Conservation (phyloP, 106 monocot species). For the Agapanthus africanus region DNA sequence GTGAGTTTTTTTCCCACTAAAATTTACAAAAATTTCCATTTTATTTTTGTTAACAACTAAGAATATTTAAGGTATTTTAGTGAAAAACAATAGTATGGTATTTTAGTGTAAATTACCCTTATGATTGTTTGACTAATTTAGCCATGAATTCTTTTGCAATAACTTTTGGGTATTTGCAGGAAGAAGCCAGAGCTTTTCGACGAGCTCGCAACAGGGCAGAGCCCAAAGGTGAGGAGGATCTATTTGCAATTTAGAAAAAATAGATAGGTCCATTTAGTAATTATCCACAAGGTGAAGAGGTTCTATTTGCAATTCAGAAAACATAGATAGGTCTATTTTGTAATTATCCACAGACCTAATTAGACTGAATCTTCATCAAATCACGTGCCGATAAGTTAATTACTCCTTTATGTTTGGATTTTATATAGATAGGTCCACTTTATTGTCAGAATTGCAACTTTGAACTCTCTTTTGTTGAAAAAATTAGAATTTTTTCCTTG, state of each 20-base stretch:
- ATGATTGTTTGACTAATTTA: conserved; percentile 4
- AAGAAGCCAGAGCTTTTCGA: conserved; percentile 8
- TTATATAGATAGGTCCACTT: no score
- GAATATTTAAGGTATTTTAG: no score
- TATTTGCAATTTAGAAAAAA: not conserved
- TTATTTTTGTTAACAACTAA: not conserved
- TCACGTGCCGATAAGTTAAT: not conserved
- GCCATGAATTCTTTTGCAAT: not conserved
- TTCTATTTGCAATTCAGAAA: not conserved
- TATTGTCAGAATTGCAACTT: no score
- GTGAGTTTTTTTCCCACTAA: conserved; percentile 3
- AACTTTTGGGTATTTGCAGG: no score
- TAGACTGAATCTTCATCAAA: not conserved
- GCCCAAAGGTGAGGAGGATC: not conserved
- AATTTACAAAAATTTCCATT: not conserved
- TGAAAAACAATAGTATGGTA: not conserved
- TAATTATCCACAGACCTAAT: not conserved
- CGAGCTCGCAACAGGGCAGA: conserved; percentile 1
- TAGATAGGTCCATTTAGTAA: no score
- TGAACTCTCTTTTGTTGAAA: not conserved
- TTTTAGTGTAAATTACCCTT: not conserved
- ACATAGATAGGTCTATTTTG: no score
- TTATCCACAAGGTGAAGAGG: no score
- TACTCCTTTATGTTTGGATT: no score
- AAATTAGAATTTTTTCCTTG: no score